These are phyloP conservation scores for Beauveria varroae DNA, from an alignment of 2,329 filamentous ascomycete genomes.

Conservation along the genomic window DNA sequence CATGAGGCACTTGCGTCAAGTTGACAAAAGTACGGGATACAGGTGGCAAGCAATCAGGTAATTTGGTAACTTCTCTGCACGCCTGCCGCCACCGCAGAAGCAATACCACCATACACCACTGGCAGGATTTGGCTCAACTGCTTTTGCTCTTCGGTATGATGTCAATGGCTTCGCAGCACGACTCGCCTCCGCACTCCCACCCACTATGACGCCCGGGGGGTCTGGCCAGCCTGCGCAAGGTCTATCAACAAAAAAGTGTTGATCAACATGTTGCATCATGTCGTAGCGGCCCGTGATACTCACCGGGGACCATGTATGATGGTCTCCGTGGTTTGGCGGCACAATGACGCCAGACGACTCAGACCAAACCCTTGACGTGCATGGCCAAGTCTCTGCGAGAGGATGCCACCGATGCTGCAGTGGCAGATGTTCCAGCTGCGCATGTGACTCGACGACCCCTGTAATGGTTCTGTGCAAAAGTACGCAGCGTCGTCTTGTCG, in stretches of 20 bases:
- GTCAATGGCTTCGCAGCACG: conserved; percentile 3
- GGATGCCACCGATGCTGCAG: no score
- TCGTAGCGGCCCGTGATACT: neutral
- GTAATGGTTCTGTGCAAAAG: no score
- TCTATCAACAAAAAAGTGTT: neutral
- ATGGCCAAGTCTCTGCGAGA: no score
- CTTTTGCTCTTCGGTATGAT: neutral
- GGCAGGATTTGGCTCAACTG: neutral
- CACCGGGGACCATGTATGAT: no score
- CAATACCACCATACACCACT: neutral
- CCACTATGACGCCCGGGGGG: neutral
- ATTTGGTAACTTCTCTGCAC: neutral
- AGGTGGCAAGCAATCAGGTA: neutral
- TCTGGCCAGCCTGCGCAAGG: neutral
- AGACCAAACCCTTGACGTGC: no score
- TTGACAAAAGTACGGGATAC: neutral
- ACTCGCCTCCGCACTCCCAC: neutral
- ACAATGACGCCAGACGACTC: neutral
- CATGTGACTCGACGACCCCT: no score
- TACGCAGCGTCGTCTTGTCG: no score
- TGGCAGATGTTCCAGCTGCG: no score
- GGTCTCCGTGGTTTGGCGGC: neutral
- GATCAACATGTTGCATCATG: neutral
- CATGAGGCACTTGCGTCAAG: no score
- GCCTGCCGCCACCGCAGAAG: neutral